Evolutionary conservation across 2,329 filamentous ascomycete species (phyloP), one percentile per base, ranked within the genome.

Genomic region (Fusarium newnesense): DNA sequence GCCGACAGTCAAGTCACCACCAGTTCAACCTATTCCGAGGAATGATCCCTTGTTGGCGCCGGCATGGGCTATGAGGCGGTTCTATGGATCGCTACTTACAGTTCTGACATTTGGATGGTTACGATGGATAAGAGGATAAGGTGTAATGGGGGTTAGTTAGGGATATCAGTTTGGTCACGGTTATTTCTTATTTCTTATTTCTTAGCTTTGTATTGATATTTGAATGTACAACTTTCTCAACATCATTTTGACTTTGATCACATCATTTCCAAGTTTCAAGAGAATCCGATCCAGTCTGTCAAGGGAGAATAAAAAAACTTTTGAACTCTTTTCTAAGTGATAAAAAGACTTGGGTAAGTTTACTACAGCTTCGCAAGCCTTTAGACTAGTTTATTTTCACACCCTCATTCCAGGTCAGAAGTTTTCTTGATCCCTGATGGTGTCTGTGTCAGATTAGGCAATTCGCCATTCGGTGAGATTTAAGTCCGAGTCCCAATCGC

Each of bases 21-120:
- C 12, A 2, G 2, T 0, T 19, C 40, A 34, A 0, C 18, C 1
- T 1, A 50, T 50, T 5, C 42, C 24, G 0, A 24, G 0, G 11
- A 4, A n/a, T 19, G 56, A 37, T 37, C 24, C 42, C 10, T 19
- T 59, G 56, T 59, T 50, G 56, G 56, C 56, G 8, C 56, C 56
- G 15, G 42, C 56, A 59, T 50, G 56, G 40, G 56, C 56, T 40
- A 30, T 40, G 0, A 37, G 56, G 19, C 9, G 15, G 19, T 37
- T 59, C 1, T 50, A 50, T 5, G 42, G 56, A 1, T 19, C 42
- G 0, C 4, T 59, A 9, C 5, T 59, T 0, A 9, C 56, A 0
- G 42, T 59, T 24, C 1, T 59, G 2, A 59, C 56, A 1, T 34
- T 59, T 28, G 42, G 56, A 21, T 59, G 42, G 56, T 11, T 59